These are phyloP conservation scores for Komagataella ulmi DNA, from an alignment of 805 yeast genomes.

Conservation along the genomic window DNA sequence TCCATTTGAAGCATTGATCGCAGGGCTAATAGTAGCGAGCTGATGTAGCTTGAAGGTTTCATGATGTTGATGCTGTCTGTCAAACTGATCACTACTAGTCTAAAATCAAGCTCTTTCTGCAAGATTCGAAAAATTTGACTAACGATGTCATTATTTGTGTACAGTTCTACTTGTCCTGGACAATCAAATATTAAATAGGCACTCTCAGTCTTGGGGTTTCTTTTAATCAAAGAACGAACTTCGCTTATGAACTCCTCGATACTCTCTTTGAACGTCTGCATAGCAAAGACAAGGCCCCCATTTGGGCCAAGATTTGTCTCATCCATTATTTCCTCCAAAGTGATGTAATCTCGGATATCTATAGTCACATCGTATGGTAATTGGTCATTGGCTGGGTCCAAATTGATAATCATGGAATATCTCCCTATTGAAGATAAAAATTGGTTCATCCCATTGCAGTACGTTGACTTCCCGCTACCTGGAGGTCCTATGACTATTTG, in stretches of 20 bases:
- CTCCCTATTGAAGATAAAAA: conserved; percentile 92
- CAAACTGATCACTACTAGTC: conserved; percentile 76
- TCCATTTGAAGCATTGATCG: conserved; percentile 90
- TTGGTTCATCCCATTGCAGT: conserved; percentile 85
- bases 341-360: conserved; percentile 43
- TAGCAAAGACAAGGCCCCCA: conserved; percentile 84
- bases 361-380: conserved; percentile 40
- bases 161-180: conserved; percentile 94
- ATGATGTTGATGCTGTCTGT: conserved; percentile 76
- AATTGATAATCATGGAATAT: conserved; percentile 67
- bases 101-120: conserved; percentile 48
- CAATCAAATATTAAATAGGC: conserved; percentile 71
- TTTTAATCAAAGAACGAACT: conserved; percentile 38
- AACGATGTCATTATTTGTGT: conserved; percentile 78
- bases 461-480: conserved; percentile 94
- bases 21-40: conserved; percentile 65
- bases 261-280: conserved; percentile 50
- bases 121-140: conserved; percentile 51
- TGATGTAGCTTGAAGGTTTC: conserved; percentile 80
- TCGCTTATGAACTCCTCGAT: conserved; percentile 45
- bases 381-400: conserved; percentile 71
- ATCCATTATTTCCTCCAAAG: conserved; percentile 47
- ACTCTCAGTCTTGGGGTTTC: conserved; percentile 25
- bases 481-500: conserved; percentile 97
- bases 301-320: conserved; percentile 46